Evolutionary conservation across 805 yeast genomes (phyloP), one percentile per base, ranked within the genome.

Genomic region (Blastobotrys peoriensis): DNA sequence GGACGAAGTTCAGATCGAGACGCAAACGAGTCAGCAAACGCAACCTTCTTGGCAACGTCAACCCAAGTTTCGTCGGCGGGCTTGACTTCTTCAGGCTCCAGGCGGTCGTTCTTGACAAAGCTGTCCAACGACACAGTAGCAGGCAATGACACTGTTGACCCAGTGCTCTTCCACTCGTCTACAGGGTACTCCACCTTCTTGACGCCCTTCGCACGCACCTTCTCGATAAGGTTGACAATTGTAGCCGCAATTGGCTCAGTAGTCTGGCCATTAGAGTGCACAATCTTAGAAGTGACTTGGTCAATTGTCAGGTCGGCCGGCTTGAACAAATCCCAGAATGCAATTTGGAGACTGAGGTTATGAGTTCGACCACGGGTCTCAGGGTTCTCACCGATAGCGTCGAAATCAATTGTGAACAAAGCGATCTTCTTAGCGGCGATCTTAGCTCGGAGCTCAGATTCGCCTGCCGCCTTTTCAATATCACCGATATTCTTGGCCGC

Each of bases 1-100:
- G 98, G 98, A 69, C 96, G 83, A 60, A 91, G 73, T 5, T 72
- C 69, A 38, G 70, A 62, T n/a, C 64, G 54, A 39, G 79, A 70
- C 15, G 66, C 71, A 58, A 70, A 91, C 5, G 96, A 89, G 65
- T 91, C 97, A 43, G 76, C 73, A 76, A 91, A 91, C 13, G 85
- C 74, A 47, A 89, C 62, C 56, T 78, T 81, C 67, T 83, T 79
- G 19, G 88, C 78, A 38, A 83, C 67, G 33, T 78, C 83, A 38
- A 66, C 60, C 49, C 67, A 61, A 33, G 70, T 65, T 46, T 75
- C 74, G 36, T 69, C 71, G 20, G 68, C 70, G 4, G 63, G 61
- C 38, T 46, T 41, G 23, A 16, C 38, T 19, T 37, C 49, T 21
- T 37, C 49, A 1, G 51, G 53, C 30, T 25, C 30, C 34, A 38